Conservation (phyloP, 345 rosid genomes). For the Eucalyptus viminalis region DNA sequence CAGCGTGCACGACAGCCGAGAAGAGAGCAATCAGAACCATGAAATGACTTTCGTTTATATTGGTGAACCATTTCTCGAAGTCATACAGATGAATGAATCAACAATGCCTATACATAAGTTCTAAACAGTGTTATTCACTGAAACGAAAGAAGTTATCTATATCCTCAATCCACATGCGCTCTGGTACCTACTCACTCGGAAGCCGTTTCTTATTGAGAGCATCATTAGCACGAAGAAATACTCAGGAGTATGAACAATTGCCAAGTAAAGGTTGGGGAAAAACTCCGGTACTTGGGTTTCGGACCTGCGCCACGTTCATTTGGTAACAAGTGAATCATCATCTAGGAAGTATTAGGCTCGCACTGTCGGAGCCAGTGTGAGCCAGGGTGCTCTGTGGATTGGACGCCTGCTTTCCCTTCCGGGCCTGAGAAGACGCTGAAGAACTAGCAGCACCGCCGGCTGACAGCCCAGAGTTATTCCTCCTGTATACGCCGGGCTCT, state of each 20-base stretch:
- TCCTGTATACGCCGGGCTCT: conserved; percentile 49
- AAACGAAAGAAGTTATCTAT: neutral
- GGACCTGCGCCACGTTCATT: neutral
- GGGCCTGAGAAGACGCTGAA: conserved; percentile 33
- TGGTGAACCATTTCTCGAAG: neutral
- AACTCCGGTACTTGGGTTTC: neutral
- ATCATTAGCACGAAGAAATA: neutral
- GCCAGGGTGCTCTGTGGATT: conserved; percentile 11
- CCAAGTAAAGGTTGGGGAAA: neutral
- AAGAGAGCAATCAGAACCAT: neutral
- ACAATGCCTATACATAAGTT: neutral
- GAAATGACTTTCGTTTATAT: neutral
- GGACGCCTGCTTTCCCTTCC: conserved; percentile 26
- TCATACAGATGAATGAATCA: neutral
- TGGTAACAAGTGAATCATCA: conserved; percentile 4
- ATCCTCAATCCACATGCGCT: neutral
- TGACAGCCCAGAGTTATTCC: conserved; percentile 1
- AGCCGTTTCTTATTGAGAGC: neutral
- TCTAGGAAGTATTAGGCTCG: conserved; percentile 55
- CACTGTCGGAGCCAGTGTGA: conserved; percentile 2
- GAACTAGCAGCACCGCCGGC: conserved; percentile 17
- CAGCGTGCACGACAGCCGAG: neutral
- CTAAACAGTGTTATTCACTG: neutral
- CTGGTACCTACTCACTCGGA: neutral
- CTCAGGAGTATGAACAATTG: neutral